These are phyloP conservation scores for Aspergillus indologenus DNA, from an alignment of 495 filamentous ascomycete genomes.

Conservation along the genomic window DNA sequence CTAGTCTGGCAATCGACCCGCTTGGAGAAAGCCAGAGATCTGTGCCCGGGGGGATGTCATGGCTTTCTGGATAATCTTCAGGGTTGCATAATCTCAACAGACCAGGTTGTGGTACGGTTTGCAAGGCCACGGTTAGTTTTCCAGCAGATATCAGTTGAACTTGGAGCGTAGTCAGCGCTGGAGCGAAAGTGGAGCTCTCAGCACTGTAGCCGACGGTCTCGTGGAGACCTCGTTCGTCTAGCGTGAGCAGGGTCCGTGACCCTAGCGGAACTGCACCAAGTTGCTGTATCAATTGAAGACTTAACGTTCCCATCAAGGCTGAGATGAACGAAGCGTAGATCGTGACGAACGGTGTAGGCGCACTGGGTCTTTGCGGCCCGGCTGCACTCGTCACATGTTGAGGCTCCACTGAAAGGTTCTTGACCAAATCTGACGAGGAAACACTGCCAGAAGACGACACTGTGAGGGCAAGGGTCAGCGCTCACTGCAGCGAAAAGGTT, in stretches of 20 bases:
- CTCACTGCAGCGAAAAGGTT: neutral
- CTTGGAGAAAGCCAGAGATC: conserved; percentile 53
- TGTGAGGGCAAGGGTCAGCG: conserved; percentile 13
- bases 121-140: conserved; percentile 37
- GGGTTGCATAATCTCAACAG: conserved; percentile 34
- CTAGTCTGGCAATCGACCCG: conserved; percentile 45
- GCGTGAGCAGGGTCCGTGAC: conserved; percentile 43
- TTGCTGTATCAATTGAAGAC: conserved; percentile 38
- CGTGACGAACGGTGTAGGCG: conserved; percentile 30
- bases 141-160: conserved; percentile 38
- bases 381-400: conserved; percentile 21
- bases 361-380: conserved; percentile 30
- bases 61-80: conserved; percentile 20
- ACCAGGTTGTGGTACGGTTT: conserved; percentile 39
- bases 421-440: conserved; percentile 37
- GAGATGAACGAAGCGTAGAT: conserved; percentile 47
- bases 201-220: conserved; percentile 30
- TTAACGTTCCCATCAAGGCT: conserved; percentile 40
- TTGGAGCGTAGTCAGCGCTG: conserved; percentile 39
- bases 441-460: conserved; percentile 43
- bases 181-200: conserved; percentile 27
- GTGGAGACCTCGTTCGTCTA: conserved; percentile 31
- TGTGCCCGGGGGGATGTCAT: conserved; percentile 25
- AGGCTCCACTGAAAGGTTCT: conserved; percentile 35
- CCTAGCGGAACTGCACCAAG: conserved; percentile 43